A percentile compares a stretch with the other conserved stretches of the same genome.
These are phyloP conservation scores for Adansonia rubrostipa DNA, from an alignment of 441 rosid genomes.

Conservation along the genomic window DNA sequence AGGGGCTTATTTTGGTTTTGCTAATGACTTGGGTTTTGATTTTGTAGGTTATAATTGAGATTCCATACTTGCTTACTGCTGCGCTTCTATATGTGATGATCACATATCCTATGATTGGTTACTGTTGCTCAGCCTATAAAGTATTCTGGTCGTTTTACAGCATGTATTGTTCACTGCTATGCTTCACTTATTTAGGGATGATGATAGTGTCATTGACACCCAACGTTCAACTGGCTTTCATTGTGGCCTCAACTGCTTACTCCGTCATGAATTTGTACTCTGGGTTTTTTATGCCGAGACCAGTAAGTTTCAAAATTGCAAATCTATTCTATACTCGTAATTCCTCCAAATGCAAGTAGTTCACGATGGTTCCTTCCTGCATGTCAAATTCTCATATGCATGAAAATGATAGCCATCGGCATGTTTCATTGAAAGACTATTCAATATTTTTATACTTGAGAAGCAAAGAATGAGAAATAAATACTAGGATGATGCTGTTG, in stretches of 20 bases:
- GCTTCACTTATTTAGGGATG: constrained; percentile 56
- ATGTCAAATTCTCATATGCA: no score
- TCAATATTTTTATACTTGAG: no score
- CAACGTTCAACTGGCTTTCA: constrained; percentile 44
- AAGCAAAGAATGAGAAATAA: no score
- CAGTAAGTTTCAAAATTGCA: constrained; percentile 36
- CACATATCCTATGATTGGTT: constrained; percentile 53
- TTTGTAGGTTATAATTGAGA: constrained; percentile 50
- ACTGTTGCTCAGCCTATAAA: constrained; percentile 42
- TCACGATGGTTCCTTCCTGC: no score
- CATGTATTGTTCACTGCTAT: constrained; percentile 44
- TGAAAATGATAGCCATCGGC: not conserved
- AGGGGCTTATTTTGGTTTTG: not conserved
- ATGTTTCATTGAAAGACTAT: not conserved
- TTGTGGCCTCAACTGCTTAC: constrained; percentile 40
- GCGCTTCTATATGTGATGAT: constrained; percentile 42
- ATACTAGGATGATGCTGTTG: not conserved
- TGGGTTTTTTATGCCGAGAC: constrained; percentile 50
- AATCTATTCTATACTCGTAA: no score
- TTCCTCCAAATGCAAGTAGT: no score
- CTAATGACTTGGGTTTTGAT: not conserved
- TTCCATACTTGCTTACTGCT: constrained; percentile 43
- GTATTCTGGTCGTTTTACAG: constrained; percentile 50
- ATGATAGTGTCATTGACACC: constrained; percentile 47
- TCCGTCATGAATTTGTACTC: constrained; percentile 43